Evolutionary conservation across 192 early-diverging fungal species (phyloP).

Genomic region (Backusella tuberculispora): DNA sequence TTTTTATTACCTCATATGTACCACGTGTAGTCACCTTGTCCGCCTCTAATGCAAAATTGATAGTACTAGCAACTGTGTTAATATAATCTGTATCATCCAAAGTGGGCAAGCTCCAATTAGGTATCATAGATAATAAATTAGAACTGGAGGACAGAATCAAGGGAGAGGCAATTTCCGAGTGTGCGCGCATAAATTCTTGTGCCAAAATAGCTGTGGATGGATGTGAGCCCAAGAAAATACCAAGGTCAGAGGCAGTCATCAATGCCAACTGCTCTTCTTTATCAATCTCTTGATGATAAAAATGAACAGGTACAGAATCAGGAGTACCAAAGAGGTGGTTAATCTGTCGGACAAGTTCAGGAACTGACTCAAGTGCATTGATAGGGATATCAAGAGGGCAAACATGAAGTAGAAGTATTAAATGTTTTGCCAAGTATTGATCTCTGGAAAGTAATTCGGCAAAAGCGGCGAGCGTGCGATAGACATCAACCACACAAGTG

Average conservation of each 20-base stretch:
- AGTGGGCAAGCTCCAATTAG: background rate
- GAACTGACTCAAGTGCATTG: background rate
- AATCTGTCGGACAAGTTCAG: conserved; percentile 6
- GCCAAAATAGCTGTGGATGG: background rate
- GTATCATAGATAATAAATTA: background rate
- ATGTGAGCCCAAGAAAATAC: background rate
- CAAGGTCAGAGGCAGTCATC: background rate
- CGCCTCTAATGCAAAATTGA: background rate
- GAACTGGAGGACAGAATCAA: background rate
- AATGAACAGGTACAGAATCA: conserved; percentile 3
- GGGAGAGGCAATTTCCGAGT: background rate
- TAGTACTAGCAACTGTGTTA: background rate
- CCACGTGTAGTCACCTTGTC: background rate
- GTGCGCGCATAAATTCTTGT: background rate
- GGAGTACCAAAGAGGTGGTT: background rate
- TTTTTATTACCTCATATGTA: background rate
- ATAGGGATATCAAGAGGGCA: background rate
- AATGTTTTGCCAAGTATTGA: background rate
- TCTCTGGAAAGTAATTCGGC: conserved; percentile 5
- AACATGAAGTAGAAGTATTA: conserved; percentile 3
- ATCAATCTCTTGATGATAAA: conserved; percentile 11
- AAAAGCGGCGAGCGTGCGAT: background rate
- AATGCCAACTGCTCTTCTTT: background rate
- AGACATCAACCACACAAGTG: background rate
- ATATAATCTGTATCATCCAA: background rate